These are phyloP conservation scores for Alternaria panax DNA, from an alignment of 2,329 filamentous ascomycete genomes.

Conservation along the genomic window DNA sequence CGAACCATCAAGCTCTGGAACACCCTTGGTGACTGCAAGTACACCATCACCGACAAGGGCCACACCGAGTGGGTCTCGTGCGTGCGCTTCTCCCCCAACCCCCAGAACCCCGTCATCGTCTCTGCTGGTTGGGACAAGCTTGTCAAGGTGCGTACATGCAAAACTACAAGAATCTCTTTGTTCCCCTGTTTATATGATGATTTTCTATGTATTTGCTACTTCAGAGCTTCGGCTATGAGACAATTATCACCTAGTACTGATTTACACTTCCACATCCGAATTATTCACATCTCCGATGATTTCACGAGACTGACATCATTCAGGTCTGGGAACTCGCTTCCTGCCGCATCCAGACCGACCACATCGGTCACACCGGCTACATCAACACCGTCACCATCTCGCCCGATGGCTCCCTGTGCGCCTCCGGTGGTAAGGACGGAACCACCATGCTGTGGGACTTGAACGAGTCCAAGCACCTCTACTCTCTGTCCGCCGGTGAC, in stretches of 20 bases:
- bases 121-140: slow-evolving; percentile 99
- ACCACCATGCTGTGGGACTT: slow-evolving; percentile 99
- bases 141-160: slow-evolving; percentile 83
- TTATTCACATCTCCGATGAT: neutral
- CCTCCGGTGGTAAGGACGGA: slow-evolving; percentile 98
- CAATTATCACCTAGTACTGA: slow-evolving; percentile 92
- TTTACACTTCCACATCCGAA: slow-evolving; percentile 42
- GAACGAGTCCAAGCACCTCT: slow-evolving; percentile 99
- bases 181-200: slow-evolving; percentile 77
- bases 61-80: slow-evolving; percentile 99
- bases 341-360: slow-evolving; percentile 99
- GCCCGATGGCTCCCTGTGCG: slow-evolving; percentile 97
- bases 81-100: slow-evolving; percentile 99
- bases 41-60: slow-evolving; percentile 99
- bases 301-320: slow-evolving; percentile 36
- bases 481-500: slow-evolving; percentile 98
- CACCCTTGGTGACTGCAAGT: slow-evolving; percentile 99
- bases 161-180: neutral
- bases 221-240: slow-evolving; percentile 99
- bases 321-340: slow-evolving; percentile 99
- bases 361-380: slow-evolving; percentile 99
- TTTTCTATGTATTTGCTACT: slow-evolving; percentile 99
- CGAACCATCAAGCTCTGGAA: slow-evolving; percentile 99
- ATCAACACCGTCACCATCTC: slow-evolving; percentile 99
- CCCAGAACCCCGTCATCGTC: slow-evolving; percentile 99